These are phyloP conservation scores for Fusarium mangiferae DNA, from an alignment of 2,329 filamentous ascomycete species.

Conservation along the genomic window DNA sequence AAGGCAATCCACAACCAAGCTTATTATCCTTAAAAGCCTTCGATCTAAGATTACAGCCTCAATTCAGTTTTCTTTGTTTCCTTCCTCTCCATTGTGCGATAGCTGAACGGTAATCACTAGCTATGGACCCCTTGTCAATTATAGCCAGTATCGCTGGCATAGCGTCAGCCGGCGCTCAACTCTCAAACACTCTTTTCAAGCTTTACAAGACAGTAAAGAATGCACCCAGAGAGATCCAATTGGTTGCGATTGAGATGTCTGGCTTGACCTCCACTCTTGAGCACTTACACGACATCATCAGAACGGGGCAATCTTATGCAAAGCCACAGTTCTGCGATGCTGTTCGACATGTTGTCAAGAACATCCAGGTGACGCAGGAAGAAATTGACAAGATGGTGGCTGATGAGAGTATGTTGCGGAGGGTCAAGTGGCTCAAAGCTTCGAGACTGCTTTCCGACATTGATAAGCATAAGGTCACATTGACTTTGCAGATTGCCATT, in stretches of 20 bases:
- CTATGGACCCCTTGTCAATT: constrained; percentile 28
- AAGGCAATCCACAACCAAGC: constrained; percentile 1
- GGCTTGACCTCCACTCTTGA: not conserved
- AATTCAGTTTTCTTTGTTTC: not conserved
- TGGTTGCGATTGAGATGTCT: constrained; percentile 21
- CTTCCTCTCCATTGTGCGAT: not conserved
- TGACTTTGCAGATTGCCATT: constrained; percentile 20
- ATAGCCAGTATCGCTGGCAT: constrained; percentile 30
- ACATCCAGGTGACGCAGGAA: constrained; percentile 7
- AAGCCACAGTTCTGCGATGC: not conserved
- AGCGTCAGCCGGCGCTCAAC: constrained; percentile 19
- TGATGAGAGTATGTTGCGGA: not conserved
- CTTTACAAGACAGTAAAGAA: constrained; percentile 8
- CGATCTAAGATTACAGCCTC: not conserved
- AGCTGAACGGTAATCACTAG: rapidly evolving
- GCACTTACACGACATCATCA: constrained; percentile 18
- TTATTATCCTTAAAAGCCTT: not conserved
- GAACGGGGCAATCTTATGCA: not conserved
- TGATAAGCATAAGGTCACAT: constrained; percentile 20
- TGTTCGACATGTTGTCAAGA: constrained; percentile 2
- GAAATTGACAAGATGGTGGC: not conserved
- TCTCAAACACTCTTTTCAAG: constrained; percentile 15
- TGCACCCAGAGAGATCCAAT: constrained; percentile 4
- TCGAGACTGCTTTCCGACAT: constrained; percentile 19
- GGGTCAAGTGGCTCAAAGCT: constrained; percentile 10